A percentile compares a stretch with the other conserved stretches of the same genome.
Evolutionary conservation across 495 filamentous ascomycete genomes (phyloP).

Genomic region (Haplographium delicatum): DNA sequence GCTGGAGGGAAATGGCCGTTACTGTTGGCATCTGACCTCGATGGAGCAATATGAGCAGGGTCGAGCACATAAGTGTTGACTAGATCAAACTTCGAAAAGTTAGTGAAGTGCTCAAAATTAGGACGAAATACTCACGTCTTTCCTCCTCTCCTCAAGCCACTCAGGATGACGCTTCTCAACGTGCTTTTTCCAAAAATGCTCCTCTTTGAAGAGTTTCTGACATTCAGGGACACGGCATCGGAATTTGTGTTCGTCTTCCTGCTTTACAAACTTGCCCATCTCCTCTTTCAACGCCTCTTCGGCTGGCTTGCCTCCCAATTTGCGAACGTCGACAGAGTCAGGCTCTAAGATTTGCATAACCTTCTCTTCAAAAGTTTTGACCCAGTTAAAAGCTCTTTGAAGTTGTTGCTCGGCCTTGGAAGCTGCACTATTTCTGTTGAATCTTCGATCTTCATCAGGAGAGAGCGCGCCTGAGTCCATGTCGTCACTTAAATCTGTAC

Average conservation of each 20-base stretch:
- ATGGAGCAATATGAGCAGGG: constrained; percentile 86
- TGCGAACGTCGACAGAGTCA: constrained; percentile 74
- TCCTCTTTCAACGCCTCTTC: constrained; percentile 87
- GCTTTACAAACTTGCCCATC: constrained; percentile 80
- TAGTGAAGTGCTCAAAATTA: constrained; percentile 7
- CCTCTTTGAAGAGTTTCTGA: constrained; percentile 94
- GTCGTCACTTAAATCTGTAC: constrained; percentile 48
- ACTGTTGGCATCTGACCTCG: constrained; percentile 91
- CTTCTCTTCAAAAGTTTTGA: constrained; percentile 98
- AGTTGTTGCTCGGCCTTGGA: constrained; percentile 85
- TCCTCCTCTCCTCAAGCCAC: constrained; percentile 74
- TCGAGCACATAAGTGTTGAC: constrained; percentile 93
- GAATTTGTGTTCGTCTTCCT: constrained; percentile 94
- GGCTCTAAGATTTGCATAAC: constrained; percentile 87
- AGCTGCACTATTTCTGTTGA: constrained; percentile 51
- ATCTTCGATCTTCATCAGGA: constrained; percentile 58
- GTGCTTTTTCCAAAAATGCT: constrained; percentile 95
- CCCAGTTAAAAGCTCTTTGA: constrained; percentile 95
- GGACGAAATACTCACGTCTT: constrained; percentile 59
- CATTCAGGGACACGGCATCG: constrained; percentile 95
- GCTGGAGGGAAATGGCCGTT: constrained; percentile 87
- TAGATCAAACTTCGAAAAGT: constrained; percentile 59
- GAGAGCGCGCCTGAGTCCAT: constrained; percentile 43
- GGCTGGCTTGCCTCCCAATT: constrained; percentile 82
- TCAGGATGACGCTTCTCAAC: constrained; percentile 92